Percentiles rank a stretch among this genome's conserved stretches.
Evolutionary conservation across 2,329 filamentous ascomycete species (phyloP).

Genomic region (Colletotrichum eremochloae): DNA sequence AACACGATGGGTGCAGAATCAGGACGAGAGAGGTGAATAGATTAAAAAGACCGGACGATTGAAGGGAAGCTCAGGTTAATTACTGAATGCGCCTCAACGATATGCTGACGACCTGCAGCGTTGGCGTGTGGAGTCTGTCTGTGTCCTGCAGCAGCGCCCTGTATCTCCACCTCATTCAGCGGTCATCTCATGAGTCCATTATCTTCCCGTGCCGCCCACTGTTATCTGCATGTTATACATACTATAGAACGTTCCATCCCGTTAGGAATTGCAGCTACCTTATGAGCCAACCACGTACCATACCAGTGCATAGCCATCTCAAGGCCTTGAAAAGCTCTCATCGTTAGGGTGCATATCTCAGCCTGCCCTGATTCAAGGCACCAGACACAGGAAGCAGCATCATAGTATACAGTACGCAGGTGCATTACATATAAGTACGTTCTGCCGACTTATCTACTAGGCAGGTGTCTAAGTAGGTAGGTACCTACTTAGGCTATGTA

Average conservation of each 20-base stretch:
- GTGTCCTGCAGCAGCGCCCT: conserved; percentile 21
- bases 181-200: not conserved
- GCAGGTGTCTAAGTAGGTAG: too few species aligned
- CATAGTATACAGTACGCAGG: not conserved
- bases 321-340: not conserved
- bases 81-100: not conserved
- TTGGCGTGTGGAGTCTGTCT: conserved; percentile 17
- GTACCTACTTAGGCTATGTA: too few species aligned
- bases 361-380: not conserved
- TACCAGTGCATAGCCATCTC: too few species aligned
- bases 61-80: not conserved
- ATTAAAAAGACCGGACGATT: not conserved
- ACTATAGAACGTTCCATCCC: not conserved
- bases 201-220: not conserved
- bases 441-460: too few species aligned
- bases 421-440: not conserved
- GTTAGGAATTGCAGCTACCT: not conserved
- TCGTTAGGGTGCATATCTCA: not conserved
- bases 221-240: not conserved
- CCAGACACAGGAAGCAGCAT: not conserved
- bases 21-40: not conserved
- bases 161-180: conserved; percentile 15
- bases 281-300: not conserved
- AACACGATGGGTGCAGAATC: not conserved
- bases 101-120: not conserved